Evolutionary conservation across 768 basidiomycete genomes (phyloP).

Genomic region (Podaxis sp.): DNA sequence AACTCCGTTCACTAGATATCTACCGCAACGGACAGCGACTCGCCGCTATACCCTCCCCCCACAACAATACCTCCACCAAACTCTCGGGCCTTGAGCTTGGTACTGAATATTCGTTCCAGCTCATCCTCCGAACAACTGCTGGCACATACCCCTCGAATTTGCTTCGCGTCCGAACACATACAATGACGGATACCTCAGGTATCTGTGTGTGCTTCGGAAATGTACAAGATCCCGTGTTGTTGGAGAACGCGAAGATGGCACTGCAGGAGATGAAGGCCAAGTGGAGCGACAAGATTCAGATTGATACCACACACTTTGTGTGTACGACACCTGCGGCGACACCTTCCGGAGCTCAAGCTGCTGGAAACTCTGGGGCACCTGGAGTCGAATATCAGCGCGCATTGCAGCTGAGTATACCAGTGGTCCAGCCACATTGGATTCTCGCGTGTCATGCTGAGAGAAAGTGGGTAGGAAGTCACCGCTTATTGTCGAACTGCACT

Average conservation of each 20-base stretch:
- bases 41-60: slow-evolving; percentile 79
- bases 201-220: slow-evolving; percentile 95
- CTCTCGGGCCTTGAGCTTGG: slow-evolving; percentile 78
- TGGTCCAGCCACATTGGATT: slow-evolving; percentile 95
- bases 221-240: slow-evolving; percentile 68
- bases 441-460: slow-evolving; percentile 84
- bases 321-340: slow-evolving; percentile 86
- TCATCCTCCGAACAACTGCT: slow-evolving; percentile 88
- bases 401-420: slow-evolving; percentile 87
- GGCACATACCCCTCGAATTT: slow-evolving; percentile 88
- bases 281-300: slow-evolving; percentile 91
- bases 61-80: slow-evolving; percentile 85
- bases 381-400: slow-evolving; percentile 95
- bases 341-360: slow-evolving; percentile 52
- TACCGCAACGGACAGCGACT: slow-evolving; percentile 90
- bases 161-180: slow-evolving; percentile 84
- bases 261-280: slow-evolving; percentile 84
- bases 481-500: not conserved
- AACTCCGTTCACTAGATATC: slow-evolving; percentile 86
- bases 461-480: slow-evolving; percentile 48
- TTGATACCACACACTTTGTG: slow-evolving; percentile 98
- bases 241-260: slow-evolving; percentile 81
- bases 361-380: slow-evolving; percentile 57
- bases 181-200: slow-evolving; percentile 93
- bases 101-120: slow-evolving; percentile 91